Percentiles rank a stretch among this genome's conserved stretches.
Evolutionary conservation across 371 early-diverging fungal species (phyloP).

Genomic region (Mortierella sp.): DNA sequence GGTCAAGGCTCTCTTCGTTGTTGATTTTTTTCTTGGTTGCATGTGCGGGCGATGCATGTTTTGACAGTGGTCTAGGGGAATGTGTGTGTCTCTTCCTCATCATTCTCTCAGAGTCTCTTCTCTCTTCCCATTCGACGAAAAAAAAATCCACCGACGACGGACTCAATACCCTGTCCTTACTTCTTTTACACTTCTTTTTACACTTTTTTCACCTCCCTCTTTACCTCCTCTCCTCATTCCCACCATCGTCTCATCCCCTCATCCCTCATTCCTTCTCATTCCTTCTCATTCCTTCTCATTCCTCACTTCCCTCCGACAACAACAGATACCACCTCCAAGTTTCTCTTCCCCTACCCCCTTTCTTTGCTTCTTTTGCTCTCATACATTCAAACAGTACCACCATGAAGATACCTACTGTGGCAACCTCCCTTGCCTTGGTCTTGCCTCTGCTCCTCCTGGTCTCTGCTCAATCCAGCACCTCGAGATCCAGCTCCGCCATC

Average conservation of each 20-base stretch:
- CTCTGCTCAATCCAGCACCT: slow-evolving; percentile 10
- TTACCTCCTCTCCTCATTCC: neutral
- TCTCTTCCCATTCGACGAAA: neutral
- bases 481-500: neutral
- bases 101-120: neutral
- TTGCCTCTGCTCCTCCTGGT: neutral
- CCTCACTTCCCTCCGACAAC: neutral
- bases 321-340: neutral
- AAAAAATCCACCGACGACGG: neutral
- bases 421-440: neutral
- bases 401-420: neutral
- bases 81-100: neutral
- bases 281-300: neutral
- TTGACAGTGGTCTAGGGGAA: no score
- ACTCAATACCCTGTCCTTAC: neutral
- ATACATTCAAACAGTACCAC: neutral
- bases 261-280: neutral
- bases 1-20: slow-evolving; percentile 7
- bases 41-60: neutral
- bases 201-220: neutral
- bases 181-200: no score
- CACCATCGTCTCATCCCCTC: neutral
- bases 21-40: neutral
- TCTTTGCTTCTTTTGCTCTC: neutral
- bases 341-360: neutral